Conservation (phyloP, 257 asterid species). For the Nicotiana knightiana region DNA sequence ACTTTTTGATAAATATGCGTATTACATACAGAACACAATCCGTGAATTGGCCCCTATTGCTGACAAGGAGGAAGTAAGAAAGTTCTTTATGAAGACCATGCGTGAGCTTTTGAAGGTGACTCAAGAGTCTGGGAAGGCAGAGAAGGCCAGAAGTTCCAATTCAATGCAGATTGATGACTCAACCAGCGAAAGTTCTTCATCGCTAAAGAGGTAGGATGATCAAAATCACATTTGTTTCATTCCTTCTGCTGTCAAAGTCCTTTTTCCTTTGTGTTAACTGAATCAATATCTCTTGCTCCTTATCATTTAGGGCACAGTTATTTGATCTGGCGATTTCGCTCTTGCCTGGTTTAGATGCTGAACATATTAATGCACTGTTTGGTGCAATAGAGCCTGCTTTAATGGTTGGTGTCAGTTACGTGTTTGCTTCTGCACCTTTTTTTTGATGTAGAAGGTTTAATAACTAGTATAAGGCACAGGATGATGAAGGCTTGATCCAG, state of each 20-base stretch:
- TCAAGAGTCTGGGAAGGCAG: slow-evolving; percentile 38
- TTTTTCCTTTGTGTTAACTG: neutral
- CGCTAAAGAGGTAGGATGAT: slow-evolving; percentile 48
- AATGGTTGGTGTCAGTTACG: slow-evolving; percentile 37
- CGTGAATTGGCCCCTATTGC: slow-evolving; percentile 74
- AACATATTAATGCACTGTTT: slow-evolving; percentile 60
- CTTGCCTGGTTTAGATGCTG: slow-evolving; percentile 73
- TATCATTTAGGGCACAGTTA: slow-evolving; percentile 59
- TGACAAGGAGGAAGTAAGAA: slow-evolving; percentile 36
- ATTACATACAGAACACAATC: slow-evolving; percentile 54
- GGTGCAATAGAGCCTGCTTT: slow-evolving; percentile 50
- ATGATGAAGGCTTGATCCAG: slow-evolving; percentile 71
- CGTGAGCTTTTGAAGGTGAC: slow-evolving; percentile 57
- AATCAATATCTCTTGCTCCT: slow-evolving; percentile 8
- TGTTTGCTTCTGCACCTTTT: neutral
- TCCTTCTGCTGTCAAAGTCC: neutral
- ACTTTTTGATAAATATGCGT: neutral
- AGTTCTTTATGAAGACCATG: slow-evolving; percentile 45
- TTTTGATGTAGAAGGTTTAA: neutral
- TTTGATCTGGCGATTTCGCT: slow-evolving; percentile 78
- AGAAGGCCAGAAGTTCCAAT: slow-evolving; percentile 33
- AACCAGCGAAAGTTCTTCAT: slow-evolving; percentile 32
- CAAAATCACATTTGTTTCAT: neutral
- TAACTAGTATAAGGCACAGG: slow-evolving; percentile 39
- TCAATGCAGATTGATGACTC: slow-evolving; percentile 68